phyloP scores from a whole-genome alignment of 192 early-diverging fungal species.

The Podila epicladia region DNA sequence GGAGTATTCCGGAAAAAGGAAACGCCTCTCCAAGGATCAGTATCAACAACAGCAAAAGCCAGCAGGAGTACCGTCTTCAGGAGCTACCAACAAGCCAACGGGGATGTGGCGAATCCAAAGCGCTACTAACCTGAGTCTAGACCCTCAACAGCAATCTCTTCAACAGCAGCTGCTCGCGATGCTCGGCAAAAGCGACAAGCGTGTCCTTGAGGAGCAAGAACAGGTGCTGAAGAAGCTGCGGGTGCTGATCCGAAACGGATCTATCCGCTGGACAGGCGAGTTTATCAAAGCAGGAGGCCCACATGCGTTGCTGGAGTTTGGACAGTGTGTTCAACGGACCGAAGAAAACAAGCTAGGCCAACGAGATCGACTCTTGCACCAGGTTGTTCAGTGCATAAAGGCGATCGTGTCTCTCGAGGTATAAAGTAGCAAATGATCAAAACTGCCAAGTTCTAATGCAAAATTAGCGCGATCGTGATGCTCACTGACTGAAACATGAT shows the following conservation, averaged over 20 bases:
- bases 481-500: background rate
- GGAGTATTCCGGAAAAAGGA: slow-evolving; percentile 28
- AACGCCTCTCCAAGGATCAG: slow-evolving; percentile 21
- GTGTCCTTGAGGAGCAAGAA: slow-evolving; percentile 26
- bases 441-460: background rate
- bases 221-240: slow-evolving; percentile 43
- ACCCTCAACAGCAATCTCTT: slow-evolving; percentile 7
- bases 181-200: slow-evolving; percentile 24
- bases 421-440: background rate
- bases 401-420: slow-evolving; percentile 32
- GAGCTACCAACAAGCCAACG: background rate
- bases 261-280: slow-evolving; percentile 48
- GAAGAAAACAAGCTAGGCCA: slow-evolving; percentile 40
- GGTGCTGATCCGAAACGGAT: slow-evolving; percentile 43
- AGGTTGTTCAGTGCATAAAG: slow-evolving; percentile 34
- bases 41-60: background rate
- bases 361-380: slow-evolving; percentile 35
- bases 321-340: slow-evolving; percentile 27
- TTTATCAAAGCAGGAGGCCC: slow-evolving; percentile 47
- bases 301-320: slow-evolving; percentile 22
- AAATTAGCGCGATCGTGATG: background rate
- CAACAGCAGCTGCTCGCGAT: slow-evolving; percentile 33
- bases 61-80: background rate
- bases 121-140: slow-evolving; percentile 4
- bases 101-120: slow-evolving; percentile 33